phyloP scores from a whole-genome alignment of 192 early-diverging fungal species.

The Coemansia aciculifera region DNA sequence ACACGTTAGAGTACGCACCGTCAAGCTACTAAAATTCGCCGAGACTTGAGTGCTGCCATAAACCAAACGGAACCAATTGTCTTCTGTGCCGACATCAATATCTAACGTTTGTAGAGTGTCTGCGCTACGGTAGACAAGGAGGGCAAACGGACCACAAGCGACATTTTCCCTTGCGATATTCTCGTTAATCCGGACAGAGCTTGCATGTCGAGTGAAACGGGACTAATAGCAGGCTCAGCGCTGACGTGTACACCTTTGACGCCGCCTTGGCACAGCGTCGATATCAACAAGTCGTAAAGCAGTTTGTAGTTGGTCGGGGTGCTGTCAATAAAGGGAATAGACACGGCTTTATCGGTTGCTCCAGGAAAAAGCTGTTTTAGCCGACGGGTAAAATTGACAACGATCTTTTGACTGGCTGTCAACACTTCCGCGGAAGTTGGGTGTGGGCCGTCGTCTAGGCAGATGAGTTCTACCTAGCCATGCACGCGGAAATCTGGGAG shows the following conservation, averaged over 20 bases:
- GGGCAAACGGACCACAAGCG: background rate
- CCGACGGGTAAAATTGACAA: background rate
- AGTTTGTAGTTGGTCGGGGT: background rate
- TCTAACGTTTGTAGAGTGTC: background rate
- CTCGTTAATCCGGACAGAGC: background rate
- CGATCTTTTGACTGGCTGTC: background rate
- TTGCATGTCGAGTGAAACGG: background rate
- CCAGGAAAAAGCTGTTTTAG: background rate
- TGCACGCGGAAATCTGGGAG: background rate
- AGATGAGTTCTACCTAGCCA: too few relatives aligned
- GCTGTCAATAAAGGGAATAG: background rate
- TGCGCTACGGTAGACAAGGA: background rate
- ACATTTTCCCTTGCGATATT: background rate
- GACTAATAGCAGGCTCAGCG: background rate
- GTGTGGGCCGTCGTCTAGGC: background rate
- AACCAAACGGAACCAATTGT: background rate
- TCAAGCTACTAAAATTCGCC: background rate
- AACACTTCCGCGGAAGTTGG: background rate
- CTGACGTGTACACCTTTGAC: background rate
- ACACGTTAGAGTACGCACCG: background rate
- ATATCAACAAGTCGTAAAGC: background rate
- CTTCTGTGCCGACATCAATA: background rate
- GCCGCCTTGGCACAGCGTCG: background rate
- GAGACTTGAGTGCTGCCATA: background rate
- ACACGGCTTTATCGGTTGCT: background rate